Base-by-base conservation (phyloP, 2,329 filamentous ascomycete genomes). In the Beauveria sp. region DNA sequence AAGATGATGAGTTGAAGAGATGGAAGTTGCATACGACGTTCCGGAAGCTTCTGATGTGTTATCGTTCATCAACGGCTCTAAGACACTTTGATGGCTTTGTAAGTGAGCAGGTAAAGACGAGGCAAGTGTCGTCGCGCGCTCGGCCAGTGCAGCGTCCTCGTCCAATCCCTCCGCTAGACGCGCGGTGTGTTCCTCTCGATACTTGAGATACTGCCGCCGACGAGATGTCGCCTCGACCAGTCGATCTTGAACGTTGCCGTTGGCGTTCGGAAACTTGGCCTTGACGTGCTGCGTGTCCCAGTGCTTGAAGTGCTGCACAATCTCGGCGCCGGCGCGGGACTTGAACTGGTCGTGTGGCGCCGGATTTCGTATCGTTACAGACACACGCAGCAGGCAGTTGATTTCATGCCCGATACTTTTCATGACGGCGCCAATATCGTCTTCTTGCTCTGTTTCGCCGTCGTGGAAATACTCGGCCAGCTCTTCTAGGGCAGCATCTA, bases 261-360 rank as follows among this genome's bases (percentile, higher is more conserved):
- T 24, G 22, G 22, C 44, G 9, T 47, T 16, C 10, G 51, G 28
- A 16, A 26, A 41, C 28, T 40, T 53, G 18, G 28, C 18, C 10
- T 55, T 1, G 24, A 55, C 22, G 5, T 54, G 41, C n/a, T 52
- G 26, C 20, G 20, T 22, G 47, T 58, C 55, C 55, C 55, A 47
- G 3, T 50, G 44, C 24, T 47, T 58, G 55, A 48, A 58, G 20
- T 58, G 26, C 5, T 58, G 18, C 3, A 50, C 47, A 26, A 58
- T 41, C 34, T 58, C 60, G 3, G 18, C 34, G 10, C 60, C 53
- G 14, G 28, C 60, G 2, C 34, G 34, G 18, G 47, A 57, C n/a
- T 57, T 51, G 54, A 61, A 61, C 34, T 61, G 60, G 14, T 61
- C 53, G 24, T 61, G 60, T 6, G 53, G 60, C 5, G 60, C 53